These are phyloP conservation scores for Amanita muscaria DNA, from an alignment of 768 basidiomycete genomes.

Conservation along the genomic window DNA sequence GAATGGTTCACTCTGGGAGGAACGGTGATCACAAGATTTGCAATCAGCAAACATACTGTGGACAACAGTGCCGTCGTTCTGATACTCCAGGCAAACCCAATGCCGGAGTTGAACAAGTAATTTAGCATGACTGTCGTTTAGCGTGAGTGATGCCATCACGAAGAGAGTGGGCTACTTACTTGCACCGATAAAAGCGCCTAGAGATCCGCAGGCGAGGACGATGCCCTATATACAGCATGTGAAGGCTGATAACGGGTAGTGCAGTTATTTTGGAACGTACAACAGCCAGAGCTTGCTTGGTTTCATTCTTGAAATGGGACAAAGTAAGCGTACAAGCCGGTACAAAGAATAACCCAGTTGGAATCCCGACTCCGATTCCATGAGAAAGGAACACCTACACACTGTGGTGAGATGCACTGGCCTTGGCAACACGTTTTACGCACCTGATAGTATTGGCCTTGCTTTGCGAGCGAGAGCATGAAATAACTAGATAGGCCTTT, in stretches of 20 bases:
- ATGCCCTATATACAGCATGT: constrained; percentile 15
- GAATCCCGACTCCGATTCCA: constrained; percentile 39
- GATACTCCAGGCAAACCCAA: constrained; percentile 41
- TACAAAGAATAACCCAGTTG: constrained; percentile 33
- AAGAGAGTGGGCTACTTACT: constrained; percentile 10
- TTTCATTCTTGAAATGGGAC: constrained; percentile 35
- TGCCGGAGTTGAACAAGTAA: constrained; percentile 27
- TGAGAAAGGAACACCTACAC: constrained; percentile 37
- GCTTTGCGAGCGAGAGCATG: constrained; percentile 4
- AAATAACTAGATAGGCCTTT: constrained; percentile 4
- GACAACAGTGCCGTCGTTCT: constrained; percentile 15
- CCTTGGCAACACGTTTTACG: background rate
- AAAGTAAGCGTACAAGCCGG: constrained; percentile 36
- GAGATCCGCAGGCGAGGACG: constrained; percentile 17
- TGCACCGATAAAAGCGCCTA: constrained; percentile 33
- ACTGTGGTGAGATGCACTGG: background rate
- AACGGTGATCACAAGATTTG: constrained; percentile 6
- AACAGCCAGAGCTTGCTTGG: constrained; percentile 35
- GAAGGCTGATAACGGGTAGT: constrained; percentile 28
- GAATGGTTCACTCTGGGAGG: background rate
- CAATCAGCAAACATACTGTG: background rate
- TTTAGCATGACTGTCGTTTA: constrained; percentile 35
- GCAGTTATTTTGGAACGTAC: constrained; percentile 25
- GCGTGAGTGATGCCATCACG: background rate
- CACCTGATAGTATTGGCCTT: constrained; percentile 10